Conservation (phyloP, 257 asterid species). For the Nicotiana undulata region DNA sequence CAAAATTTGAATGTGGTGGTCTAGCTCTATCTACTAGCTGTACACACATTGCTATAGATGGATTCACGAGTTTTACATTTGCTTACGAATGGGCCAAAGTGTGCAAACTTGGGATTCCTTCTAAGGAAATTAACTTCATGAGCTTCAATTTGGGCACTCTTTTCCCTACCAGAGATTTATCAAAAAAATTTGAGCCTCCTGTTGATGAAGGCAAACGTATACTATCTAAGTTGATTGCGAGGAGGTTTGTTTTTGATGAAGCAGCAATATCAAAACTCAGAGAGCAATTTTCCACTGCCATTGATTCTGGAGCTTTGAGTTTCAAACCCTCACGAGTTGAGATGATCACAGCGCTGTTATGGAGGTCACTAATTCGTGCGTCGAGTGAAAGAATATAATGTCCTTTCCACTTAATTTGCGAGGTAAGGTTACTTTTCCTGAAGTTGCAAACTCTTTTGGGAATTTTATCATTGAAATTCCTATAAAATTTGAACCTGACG, state of each 20-base stretch:
- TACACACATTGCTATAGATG: conserved; percentile 5
- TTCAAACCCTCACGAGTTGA: conserved; percentile 5
- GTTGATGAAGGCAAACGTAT: background rate
- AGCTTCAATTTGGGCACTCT: background rate
- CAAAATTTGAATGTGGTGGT: conserved; percentile 14
- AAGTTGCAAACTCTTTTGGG: background rate
- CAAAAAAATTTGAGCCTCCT: background rate
- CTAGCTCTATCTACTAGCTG: background rate
- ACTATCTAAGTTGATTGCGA: background rate
- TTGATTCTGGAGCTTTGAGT: background rate
- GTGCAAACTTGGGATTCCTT: background rate
- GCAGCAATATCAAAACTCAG: background rate
- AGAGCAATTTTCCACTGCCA: background rate
- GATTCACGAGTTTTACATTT: background rate
- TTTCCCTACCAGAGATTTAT: background rate
- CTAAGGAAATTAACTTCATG: background rate
- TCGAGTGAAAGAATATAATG: background rate
- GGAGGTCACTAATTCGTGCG: background rate
- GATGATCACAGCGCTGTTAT: background rate
- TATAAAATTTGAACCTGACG: background rate
- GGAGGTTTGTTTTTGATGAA: background rate
- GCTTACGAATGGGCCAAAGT: conserved; percentile 10
- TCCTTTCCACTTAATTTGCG: conserved; percentile 6
- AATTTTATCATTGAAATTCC: conserved; percentile 6
- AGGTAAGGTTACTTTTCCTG: background rate